Evolutionary conservation across 495 filamentous ascomycete genomes (phyloP).

Genomic region (Tuber indicum): DNA sequence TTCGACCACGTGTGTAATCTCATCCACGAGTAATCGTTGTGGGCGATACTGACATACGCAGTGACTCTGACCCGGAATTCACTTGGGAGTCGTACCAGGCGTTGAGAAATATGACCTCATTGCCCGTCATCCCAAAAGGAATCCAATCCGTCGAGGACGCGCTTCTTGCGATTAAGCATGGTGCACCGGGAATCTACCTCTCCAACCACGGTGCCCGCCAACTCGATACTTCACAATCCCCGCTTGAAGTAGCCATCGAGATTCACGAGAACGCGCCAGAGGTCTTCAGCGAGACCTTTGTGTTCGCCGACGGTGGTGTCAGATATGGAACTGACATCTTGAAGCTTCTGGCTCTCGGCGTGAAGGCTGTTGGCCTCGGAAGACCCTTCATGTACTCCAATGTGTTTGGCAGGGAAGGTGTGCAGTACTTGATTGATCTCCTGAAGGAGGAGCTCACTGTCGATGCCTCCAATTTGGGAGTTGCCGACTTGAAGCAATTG

Average conservation of each 20-base stretch:
- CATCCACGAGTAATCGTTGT: slow-evolving; percentile 15
- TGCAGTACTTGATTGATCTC: slow-evolving; percentile 42
- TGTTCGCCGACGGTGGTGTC: slow-evolving; percentile 48
- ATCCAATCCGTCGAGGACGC: slow-evolving; percentile 47
- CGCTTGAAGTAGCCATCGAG: slow-evolving; percentile 45
- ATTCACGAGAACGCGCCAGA: slow-evolving; percentile 42
- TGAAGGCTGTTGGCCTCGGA: slow-evolving; percentile 47
- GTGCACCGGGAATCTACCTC: slow-evolving; percentile 39
- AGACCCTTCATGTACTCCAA: slow-evolving; percentile 47
- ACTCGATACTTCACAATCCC: slow-evolving; percentile 43
- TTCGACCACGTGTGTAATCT: slow-evolving; percentile 32
- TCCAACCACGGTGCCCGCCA: slow-evolving; percentile 48
- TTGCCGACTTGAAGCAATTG: slow-evolving; percentile 44
- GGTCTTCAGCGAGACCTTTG: slow-evolving; percentile 46
- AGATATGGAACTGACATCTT: slow-evolving; percentile 48
- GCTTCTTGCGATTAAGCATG: slow-evolving; percentile 41
- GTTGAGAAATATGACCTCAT: slow-evolving; percentile 42
- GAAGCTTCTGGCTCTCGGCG: slow-evolving; percentile 47
- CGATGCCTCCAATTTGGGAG: slow-evolving; percentile 45
- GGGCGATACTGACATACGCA: background rate
- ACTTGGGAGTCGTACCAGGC: slow-evolving; percentile 46
- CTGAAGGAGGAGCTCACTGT: slow-evolving; percentile 43
- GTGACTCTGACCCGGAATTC: slow-evolving; percentile 18
- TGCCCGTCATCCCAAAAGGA: slow-evolving; percentile 47
- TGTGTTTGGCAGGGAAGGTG: slow-evolving; percentile 45